phyloP scores from a whole-genome alignment of 768 basidiomycete genomes.

The Stropharia rugosoannulata region DNA sequence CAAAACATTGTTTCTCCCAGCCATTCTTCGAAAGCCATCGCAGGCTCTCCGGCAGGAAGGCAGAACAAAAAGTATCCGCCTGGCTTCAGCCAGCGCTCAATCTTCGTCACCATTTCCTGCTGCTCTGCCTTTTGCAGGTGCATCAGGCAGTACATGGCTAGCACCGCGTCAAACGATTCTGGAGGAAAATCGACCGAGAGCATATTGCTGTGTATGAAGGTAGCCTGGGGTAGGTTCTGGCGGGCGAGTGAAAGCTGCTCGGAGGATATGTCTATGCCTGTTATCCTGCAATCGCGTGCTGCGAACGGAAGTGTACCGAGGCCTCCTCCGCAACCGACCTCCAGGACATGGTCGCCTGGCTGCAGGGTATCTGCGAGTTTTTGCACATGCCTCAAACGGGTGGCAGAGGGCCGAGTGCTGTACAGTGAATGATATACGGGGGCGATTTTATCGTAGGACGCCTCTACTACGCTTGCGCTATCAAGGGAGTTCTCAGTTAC shows the following conservation, averaged over 20 bases:
- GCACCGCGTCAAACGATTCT: constrained; percentile 1
- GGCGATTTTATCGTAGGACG: constrained; percentile 1
- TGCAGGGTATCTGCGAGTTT: not conserved
- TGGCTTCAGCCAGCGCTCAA: not conserved
- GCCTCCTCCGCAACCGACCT: constrained; percentile 6
- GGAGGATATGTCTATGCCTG: constrained; percentile 6
- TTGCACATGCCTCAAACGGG: not conserved
- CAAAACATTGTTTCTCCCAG: constrained; percentile 2
- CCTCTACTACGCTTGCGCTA: not conserved
- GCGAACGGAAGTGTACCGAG: constrained; percentile 1
- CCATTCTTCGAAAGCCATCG: not conserved
- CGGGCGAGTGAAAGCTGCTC: constrained; percentile 4
- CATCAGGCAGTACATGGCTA: constrained; percentile 1
- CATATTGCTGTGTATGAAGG: constrained; percentile 3
- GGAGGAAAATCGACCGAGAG: not conserved
- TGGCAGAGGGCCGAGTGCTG: not conserved
- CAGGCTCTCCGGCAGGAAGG: not conserved
- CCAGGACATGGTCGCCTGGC: not conserved
- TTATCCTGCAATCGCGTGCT: not conserved
- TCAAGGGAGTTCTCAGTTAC: too few relatives aligned
- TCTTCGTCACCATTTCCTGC: not conserved
- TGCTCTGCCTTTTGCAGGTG: constrained; percentile 1
- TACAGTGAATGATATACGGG: not conserved
- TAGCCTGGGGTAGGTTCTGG: not conserved
- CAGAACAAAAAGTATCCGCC: not conserved